Conservation (phyloP, 139 green algal genomes). For the Edaphochlamys debaryana region DNA sequence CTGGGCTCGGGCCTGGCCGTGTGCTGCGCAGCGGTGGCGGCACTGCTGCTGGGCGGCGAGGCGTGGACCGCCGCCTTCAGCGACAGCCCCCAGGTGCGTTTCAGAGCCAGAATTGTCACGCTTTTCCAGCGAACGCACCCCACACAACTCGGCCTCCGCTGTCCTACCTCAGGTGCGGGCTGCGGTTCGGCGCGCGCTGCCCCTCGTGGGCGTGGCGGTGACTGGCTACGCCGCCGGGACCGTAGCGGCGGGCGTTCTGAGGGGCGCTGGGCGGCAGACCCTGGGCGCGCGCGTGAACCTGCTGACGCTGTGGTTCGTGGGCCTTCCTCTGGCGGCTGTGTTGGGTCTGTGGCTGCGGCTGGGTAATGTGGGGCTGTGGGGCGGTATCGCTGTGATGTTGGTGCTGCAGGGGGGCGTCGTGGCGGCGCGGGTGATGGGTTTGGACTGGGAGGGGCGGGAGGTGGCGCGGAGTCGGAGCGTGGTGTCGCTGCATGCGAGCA, state of each 20-base stretch:
- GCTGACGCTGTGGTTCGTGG: slow-evolving; percentile 24
- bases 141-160: no score
- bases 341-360: neutral
- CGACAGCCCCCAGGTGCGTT: neutral
- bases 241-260: slow-evolving; percentile 8
- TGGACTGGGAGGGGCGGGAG: neutral
- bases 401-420: neutral
- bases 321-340: neutral
- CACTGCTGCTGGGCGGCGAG: neutral
- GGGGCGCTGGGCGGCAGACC: neutral
- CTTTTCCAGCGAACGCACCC: no score
- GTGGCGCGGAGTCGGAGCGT: neutral
- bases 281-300: slow-evolving; percentile 6
- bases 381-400: neutral
- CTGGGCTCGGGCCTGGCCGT: slow-evolving; percentile 6
- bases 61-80: neutral
- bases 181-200: neutral
- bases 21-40: neutral
- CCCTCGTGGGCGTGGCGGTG: neutral
- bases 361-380: slow-evolving; percentile 16
- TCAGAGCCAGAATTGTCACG: no score
- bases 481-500: neutral
- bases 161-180: no score
- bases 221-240: slow-evolving; percentile 20
- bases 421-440: neutral